These are phyloP conservation scores for Exophiala sp. DNA, from an alignment of 2,329 filamentous ascomycete species.

Conservation along the genomic window DNA sequence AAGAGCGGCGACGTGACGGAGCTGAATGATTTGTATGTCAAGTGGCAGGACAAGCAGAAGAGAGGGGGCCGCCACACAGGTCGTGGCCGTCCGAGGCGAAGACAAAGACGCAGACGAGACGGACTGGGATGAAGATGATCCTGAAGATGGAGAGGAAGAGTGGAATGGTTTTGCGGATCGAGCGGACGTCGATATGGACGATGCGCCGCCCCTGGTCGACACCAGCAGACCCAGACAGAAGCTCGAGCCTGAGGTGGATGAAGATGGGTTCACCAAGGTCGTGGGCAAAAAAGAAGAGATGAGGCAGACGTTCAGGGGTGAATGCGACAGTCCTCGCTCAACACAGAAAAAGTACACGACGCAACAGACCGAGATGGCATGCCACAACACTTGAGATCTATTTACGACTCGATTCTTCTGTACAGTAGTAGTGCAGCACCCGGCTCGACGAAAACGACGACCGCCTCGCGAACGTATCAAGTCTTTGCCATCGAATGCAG, in stretches of 20 bases:
- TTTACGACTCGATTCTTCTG: too few species aligned
- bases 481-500: too few species aligned
- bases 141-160: constrained; percentile 51
- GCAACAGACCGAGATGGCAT: too few species aligned
- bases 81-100: constrained; percentile 23
- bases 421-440: too few species aligned
- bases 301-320: constrained; percentile 13
- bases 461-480: too few species aligned
- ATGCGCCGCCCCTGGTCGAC: constrained; percentile 57
- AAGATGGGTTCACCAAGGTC: constrained; percentile 75
- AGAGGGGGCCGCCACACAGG: constrained; percentile 33
- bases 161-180: constrained; percentile 52
- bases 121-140: constrained; percentile 51
- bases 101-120: constrained; percentile 52
- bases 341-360: too few species aligned
- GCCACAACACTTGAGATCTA: too few species aligned
- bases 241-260: constrained; percentile 64
- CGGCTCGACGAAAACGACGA: too few species aligned
- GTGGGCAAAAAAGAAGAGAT: constrained; percentile 60
- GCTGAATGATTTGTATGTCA: constrained; percentile 55
- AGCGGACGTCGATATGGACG: constrained; percentile 54
- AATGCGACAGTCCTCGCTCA: too few species aligned
- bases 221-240: constrained; percentile 53
- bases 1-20: constrained; percentile 31
- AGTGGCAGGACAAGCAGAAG: constrained; percentile 38